phyloP scores from a whole-genome alignment of 2,329 filamentous ascomycete species.

The Parastagonospora avenae region DNA sequence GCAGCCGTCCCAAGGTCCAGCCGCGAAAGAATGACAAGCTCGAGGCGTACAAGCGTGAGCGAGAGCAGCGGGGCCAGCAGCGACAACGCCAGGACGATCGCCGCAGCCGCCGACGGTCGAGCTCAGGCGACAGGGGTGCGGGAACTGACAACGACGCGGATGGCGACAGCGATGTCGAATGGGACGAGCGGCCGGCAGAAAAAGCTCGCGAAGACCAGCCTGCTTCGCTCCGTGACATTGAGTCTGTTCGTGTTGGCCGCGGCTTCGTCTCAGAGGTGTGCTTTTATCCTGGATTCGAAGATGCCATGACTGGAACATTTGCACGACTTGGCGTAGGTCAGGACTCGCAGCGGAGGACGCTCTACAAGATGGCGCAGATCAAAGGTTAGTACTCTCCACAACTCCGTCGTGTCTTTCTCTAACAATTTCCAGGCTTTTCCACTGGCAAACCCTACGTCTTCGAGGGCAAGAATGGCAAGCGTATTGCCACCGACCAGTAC shows the following conservation, averaged over 20 bases:
- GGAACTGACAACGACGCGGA: slow-evolving; percentile 67
- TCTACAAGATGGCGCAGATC: slow-evolving; percentile 88
- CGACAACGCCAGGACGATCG: slow-evolving; percentile 56
- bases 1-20: slow-evolving; percentile 55
- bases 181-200: slow-evolving; percentile 63
- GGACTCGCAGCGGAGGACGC: slow-evolving; percentile 73
- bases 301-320: slow-evolving; percentile 81
- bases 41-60: slow-evolving; percentile 63
- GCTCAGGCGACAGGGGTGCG: slow-evolving; percentile 45
- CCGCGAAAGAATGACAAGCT: slow-evolving; percentile 72
- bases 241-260: slow-evolving; percentile 81
- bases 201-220: slow-evolving; percentile 68
- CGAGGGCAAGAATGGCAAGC: slow-evolving; percentile 72
- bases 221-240: slow-evolving; percentile 78
- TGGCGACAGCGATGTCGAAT: slow-evolving; percentile 78
- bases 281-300: slow-evolving; percentile 89
- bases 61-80: slow-evolving; percentile 65
- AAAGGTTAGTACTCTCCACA: slow-evolving; percentile 65
- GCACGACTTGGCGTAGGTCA: slow-evolving; percentile 82
- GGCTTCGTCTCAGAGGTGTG: slow-evolving; percentile 88
- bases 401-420: slow-evolving; percentile 19
- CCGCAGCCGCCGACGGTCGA: slow-evolving; percentile 52
- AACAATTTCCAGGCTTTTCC: slow-evolving; percentile 66
- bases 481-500: slow-evolving; percentile 85
- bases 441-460: slow-evolving; percentile 84